phyloP scores from a whole-genome alignment of 192 early-diverging fungal genomes.

The Chytriomyces sp. region DNA sequence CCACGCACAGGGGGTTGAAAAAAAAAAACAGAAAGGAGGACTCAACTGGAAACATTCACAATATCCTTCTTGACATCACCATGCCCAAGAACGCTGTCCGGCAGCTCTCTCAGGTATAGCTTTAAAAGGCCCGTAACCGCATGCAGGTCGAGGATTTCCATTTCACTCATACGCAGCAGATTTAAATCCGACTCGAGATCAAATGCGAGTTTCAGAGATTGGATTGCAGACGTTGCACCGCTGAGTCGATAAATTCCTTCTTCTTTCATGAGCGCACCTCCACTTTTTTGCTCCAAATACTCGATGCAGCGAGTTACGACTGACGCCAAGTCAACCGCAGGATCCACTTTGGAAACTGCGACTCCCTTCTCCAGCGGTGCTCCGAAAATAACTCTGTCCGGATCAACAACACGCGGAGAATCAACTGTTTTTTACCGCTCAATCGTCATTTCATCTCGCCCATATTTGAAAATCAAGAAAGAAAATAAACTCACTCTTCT shows the following conservation, averaged over 20 bases:
- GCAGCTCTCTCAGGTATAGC: constrained; percentile 86
- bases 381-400: constrained; percentile 75
- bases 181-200: constrained; percentile 80
- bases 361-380: constrained; percentile 82
- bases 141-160: constrained; percentile 81
- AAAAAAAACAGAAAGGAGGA: neutral
- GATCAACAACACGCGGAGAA: neutral
- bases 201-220: constrained; percentile 79
- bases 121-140: constrained; percentile 92
- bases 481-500: neutral
- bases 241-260: constrained; percentile 96
- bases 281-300: constrained; percentile 71
- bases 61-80: constrained; percentile 81
- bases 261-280: constrained; percentile 56
- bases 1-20: neutral
- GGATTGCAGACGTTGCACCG: constrained; percentile 76
- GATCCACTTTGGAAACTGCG: constrained; percentile 68
- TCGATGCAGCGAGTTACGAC: constrained; percentile 97
- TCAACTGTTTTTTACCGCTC: neutral
- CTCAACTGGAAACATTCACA: constrained; percentile 68
- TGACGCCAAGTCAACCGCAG: constrained; percentile 79
- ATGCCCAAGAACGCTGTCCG: constrained; percentile 79
- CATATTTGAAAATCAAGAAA: too few relatives aligned
- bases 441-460: too few relatives aligned
- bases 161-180: constrained; percentile 52